Evolutionary conservation across 2,329 filamentous ascomycete species (phyloP), one percentile per base, ranked within the genome.

Genomic region (Stagonosporopsis chrysanthemi): DNA sequence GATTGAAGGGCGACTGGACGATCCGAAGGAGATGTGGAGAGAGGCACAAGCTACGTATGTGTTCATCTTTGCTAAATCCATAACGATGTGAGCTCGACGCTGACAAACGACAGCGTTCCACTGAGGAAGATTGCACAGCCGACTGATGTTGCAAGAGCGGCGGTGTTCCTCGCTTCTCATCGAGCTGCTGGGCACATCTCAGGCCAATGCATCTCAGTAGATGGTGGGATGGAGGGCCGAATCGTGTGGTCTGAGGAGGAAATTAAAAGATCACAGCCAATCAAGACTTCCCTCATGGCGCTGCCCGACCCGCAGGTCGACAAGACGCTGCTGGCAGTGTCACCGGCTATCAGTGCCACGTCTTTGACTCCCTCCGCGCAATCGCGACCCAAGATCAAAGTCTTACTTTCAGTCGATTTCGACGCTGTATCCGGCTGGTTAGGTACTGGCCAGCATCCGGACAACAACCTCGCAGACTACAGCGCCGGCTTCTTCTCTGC

Each of bases 381-480:
- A 17, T 22, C 14, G 12, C 66, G 59, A 26, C 66, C 65, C 8
- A 77, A 68, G 46, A 75, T 80, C 63, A 78, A 77, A 44, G 69
- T 80, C 31, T 68, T 77, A 31, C 62, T 78, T 15, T 79, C 77
- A 2, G 70, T 81, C 6, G 84, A 86, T 66, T 83, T 86, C 53
- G 85, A 87, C 59, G 85, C 84, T 12, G 80, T 87, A 2, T 84
- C 83, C 0, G 84, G 84, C 47, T 87, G 83, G 78, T 77, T 87
- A 3, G 85, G 85, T 15, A 87, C 85, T 4, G 84, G 83, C 50
- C 75, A 77, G 28, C 78, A 80, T 51, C 77, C 80, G 4, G 79
- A 80, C 50, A 86, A 86, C 65, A 80, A 79, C 45, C 80, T 86
- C 12, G 77, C 84, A 17, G 84, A 87, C 69, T 85, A 84, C 67